phyloP scores from a whole-genome alignment of 495 filamentous ascomycete species.

The Peziza echinospora region DNA sequence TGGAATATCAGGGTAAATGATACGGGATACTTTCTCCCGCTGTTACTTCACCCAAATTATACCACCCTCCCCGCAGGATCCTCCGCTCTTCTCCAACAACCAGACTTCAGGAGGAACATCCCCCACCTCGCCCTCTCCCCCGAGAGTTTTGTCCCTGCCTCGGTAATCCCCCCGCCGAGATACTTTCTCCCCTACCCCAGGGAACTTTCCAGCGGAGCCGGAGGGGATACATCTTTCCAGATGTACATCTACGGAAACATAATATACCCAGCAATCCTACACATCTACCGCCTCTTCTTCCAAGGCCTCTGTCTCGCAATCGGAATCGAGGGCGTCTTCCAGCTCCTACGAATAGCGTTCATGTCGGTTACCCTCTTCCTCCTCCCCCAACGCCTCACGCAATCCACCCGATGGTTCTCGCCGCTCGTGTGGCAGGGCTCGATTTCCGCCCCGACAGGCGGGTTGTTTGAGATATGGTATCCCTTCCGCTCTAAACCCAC shows the following conservation, averaged over 20 bases:
- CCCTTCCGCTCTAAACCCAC: too few relatives aligned
- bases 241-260: too few relatives aligned
- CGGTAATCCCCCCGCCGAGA: too few relatives aligned
- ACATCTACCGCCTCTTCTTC: neutral
- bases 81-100: too few relatives aligned
- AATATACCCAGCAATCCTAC: too few relatives aligned
- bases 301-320: neutral
- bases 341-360: neutral
- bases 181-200: too few relatives aligned
- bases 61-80: neutral
- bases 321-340: neutral
- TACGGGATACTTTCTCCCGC: neutral
- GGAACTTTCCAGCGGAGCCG: too few relatives aligned
- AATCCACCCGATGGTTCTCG: neutral
- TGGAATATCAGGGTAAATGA: neutral
- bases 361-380: neutral
- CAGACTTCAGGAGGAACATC: too few relatives aligned
- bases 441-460: neutral
- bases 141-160: too few relatives aligned
- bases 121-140: too few relatives aligned
- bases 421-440: neutral
- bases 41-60: neutral
- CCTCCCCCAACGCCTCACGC: neutral
- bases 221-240: too few relatives aligned
- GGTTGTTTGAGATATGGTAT: too few relatives aligned